Evolutionary conservation across 139 green algal genomes (phyloP).

Genomic region (Volvox reticuliferus): DNA sequence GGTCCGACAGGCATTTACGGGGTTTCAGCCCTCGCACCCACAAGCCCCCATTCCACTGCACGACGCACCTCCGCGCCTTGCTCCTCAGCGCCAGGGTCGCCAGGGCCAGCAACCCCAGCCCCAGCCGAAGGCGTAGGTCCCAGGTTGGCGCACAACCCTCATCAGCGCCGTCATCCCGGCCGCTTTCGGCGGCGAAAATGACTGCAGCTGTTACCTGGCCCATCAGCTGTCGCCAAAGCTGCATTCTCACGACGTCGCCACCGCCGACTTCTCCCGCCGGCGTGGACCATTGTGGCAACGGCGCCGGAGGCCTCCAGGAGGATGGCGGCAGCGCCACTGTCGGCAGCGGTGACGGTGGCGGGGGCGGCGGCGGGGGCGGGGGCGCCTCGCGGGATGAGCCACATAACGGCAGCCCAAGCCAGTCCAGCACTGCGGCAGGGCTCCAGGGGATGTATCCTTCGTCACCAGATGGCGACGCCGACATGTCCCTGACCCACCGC

Average conservation of each 20-base stretch:
- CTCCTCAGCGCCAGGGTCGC: conserved; percentile 20
- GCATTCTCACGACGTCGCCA: background rate
- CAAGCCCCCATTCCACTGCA: background rate
- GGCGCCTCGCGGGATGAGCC: background rate
- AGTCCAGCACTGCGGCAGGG: background rate
- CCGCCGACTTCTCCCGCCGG: background rate
- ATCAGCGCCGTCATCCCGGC: background rate
- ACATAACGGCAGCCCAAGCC: conserved; percentile 19
- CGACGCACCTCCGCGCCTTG: conserved; percentile 19
- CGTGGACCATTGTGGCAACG: background rate
- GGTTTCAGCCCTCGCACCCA: no score
- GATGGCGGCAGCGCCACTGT: background rate
- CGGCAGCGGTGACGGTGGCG: background rate
- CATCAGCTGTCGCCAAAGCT: background rate
- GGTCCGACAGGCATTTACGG: no score
- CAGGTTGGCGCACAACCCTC: background rate
- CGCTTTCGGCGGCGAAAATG: background rate
- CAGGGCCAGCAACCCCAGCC: background rate
- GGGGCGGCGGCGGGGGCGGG: background rate
- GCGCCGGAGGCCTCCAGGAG: background rate
- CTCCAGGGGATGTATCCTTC: background rate
- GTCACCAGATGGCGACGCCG: background rate
- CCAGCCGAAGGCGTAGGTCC: background rate
- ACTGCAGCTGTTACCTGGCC: no score
- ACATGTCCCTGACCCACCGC: background rate